These are phyloP conservation scores for Podaxis carcinomalis DNA, from an alignment of 768 basidiomycete species.

Conservation along the genomic window DNA sequence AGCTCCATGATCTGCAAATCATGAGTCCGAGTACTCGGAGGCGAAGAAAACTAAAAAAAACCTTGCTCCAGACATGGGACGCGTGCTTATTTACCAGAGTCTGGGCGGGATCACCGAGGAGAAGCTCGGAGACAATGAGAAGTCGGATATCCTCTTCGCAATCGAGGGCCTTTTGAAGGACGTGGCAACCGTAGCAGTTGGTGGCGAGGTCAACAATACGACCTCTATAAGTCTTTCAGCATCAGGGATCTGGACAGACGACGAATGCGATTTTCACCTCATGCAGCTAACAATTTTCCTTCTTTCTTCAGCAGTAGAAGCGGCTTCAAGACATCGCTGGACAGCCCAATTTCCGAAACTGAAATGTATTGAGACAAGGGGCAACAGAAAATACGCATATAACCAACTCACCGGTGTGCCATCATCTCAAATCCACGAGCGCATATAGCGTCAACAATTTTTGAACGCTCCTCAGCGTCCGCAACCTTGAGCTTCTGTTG, in stretches of 20 bases:
- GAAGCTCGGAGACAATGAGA: conserved; percentile 79
- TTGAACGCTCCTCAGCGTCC: conserved; percentile 67
- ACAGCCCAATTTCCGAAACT: conserved; percentile 95
- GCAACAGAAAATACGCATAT: neutral
- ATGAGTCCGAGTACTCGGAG: neutral
- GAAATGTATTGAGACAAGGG: conserved; percentile 1
- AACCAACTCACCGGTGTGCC: conserved; percentile 63
- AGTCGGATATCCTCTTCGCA: conserved; percentile 86
- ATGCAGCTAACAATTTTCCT: conserved; percentile 83
- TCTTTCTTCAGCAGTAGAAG: conserved; percentile 67
- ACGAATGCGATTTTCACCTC: conserved; percentile 44
- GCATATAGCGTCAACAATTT: conserved; percentile 86
- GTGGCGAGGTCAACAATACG: conserved; percentile 84
- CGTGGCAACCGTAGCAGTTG: conserved; percentile 88
- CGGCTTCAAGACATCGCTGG: conserved; percentile 81
- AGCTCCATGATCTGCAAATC: conserved; percentile 76
- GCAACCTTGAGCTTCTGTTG: conserved; percentile 91
- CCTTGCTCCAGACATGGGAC: conserved; percentile 91
- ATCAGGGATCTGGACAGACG: neutral
- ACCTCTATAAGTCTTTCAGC: conserved; percentile 40
- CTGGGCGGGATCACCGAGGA: conserved; percentile 79
- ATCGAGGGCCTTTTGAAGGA: conserved; percentile 85
- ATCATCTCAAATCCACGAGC: conserved; percentile 87
- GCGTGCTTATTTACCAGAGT: conserved; percentile 90
- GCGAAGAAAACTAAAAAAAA: conserved; percentile 20